Evolutionary conservation across 371 early-diverging fungal species (phyloP).

Genomic region (Actinomortierella ambigua): DNA sequence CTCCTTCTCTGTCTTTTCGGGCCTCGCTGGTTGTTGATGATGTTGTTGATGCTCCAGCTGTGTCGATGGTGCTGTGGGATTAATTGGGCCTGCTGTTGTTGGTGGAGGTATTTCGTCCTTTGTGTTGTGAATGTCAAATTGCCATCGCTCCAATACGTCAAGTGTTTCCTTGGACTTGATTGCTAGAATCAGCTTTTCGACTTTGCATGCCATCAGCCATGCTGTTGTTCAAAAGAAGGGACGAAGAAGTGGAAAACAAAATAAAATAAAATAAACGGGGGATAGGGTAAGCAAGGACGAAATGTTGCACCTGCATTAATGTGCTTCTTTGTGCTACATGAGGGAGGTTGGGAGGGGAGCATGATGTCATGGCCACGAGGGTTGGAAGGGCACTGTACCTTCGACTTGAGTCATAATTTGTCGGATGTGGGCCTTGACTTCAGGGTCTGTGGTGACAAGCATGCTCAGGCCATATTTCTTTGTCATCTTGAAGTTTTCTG

Average conservation of each 20-base stretch:
- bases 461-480: constrained; percentile 86
- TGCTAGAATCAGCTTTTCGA: constrained; percentile 84
- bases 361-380: neutral
- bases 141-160: constrained; percentile 91
- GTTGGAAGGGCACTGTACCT: constrained; percentile 48
- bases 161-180: constrained; percentile 80
- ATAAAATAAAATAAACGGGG: neutral
- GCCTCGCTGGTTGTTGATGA: constrained; percentile 6
- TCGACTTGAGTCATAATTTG: constrained; percentile 80
- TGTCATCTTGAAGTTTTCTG: constrained; percentile 81
- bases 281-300: neutral
- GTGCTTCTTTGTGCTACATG: neutral
- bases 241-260: neutral
- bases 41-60: constrained; percentile 1
- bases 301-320: neutral
- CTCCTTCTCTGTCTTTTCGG: constrained; percentile 64
- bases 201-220: constrained; percentile 73
- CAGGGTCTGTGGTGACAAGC: constrained; percentile 74
- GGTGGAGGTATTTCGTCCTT: constrained; percentile 23
- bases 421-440: constrained; percentile 71
- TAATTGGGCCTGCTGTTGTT: neutral
- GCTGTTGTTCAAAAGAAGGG: constrained; percentile 45
- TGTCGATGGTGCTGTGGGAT: neutral
- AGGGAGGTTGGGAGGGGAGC: neutral
- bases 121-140: constrained; percentile 79